Evolutionary conservation across 2,329 filamentous ascomycete species (phyloP).

Genomic region (Botrytis hyacinthi): DNA sequence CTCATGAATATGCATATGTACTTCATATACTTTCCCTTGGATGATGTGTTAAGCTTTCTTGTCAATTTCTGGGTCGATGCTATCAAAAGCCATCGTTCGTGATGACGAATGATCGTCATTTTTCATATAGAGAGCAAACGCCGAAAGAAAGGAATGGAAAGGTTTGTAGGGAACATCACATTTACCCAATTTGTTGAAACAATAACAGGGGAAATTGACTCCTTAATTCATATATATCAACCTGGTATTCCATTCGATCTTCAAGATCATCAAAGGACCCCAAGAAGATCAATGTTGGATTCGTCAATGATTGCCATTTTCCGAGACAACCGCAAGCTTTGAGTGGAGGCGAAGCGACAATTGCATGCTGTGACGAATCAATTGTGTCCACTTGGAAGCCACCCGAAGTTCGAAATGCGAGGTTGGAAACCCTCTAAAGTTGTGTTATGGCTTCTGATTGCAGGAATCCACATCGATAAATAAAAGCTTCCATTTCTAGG

Average conservation of each 20-base stretch:
- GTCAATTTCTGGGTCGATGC: neutral
- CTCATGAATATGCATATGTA: neutral
- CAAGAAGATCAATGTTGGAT: neutral
- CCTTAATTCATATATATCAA: neutral
- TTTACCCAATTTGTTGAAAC: neutral
- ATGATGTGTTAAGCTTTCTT: neutral
- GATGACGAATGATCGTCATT: conserved; percentile 6
- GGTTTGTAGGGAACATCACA: neutral
- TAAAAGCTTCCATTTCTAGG: neutral
- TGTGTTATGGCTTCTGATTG: conserved; percentile 4
- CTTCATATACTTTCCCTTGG: neutral
- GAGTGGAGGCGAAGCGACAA: conserved; percentile 5
- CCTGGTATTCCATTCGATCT: neutral
- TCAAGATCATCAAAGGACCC: conserved; percentile 2
- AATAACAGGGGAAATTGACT: neutral
- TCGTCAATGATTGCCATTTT: conserved; percentile 7
- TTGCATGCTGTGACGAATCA: neutral
- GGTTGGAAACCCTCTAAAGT: neutral
- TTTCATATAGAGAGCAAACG: neutral
- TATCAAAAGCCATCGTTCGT: neutral
- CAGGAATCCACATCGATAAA: conserved; percentile 11
- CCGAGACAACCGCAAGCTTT: neutral
- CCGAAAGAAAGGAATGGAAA: neutral
- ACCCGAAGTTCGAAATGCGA: conserved; percentile 20
- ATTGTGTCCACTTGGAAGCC: conserved; percentile 1